Conservation (phyloP, 2,329 filamentous ascomycete genomes). For the Verticillium nonalfalfae region DNA sequence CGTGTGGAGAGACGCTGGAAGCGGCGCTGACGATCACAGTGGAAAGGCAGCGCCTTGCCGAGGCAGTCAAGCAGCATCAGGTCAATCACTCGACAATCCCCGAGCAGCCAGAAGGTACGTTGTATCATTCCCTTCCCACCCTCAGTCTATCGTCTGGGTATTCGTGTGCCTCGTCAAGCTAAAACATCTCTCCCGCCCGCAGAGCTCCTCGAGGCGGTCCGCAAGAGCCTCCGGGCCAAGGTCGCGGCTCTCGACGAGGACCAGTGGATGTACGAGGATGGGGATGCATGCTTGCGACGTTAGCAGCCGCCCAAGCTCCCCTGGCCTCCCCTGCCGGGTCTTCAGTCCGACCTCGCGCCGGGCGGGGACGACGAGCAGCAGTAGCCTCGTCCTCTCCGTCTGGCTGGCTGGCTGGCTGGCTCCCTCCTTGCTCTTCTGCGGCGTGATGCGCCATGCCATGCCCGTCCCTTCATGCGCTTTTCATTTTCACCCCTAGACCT, state of each 20-base stretch:
- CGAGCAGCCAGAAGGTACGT: slow-evolving; percentile 45
- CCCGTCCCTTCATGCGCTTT: background rate
- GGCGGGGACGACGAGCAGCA: background rate
- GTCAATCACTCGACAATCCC: slow-evolving; percentile 47
- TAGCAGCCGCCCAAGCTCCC: background rate
- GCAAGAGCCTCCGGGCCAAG: slow-evolving; percentile 64
- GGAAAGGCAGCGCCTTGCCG: slow-evolving; percentile 53
- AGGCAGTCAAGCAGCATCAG: slow-evolving; percentile 56
- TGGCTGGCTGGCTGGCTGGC: no score
- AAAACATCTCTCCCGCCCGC: background rate
- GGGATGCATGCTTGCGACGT: slow-evolving; percentile 29
- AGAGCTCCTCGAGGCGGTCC: slow-evolving; percentile 66
- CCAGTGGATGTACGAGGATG: slow-evolving; percentile 84
- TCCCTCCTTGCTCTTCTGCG: no score
- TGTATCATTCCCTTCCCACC: background rate
- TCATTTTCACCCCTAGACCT: background rate
- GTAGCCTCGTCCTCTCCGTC: background rate
- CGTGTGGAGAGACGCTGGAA: background rate
- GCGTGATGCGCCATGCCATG: no score
- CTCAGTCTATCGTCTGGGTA: background rate
- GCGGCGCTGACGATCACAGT: slow-evolving; percentile 26
- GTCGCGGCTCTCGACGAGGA: slow-evolving; percentile 72
- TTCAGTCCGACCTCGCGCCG: background rate
- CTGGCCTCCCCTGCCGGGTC: background rate
- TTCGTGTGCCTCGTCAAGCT: background rate